Base-by-base conservation (phyloP, 2,329 filamentous ascomycete genomes). In the Lasiodiplodia citricola region DNA sequence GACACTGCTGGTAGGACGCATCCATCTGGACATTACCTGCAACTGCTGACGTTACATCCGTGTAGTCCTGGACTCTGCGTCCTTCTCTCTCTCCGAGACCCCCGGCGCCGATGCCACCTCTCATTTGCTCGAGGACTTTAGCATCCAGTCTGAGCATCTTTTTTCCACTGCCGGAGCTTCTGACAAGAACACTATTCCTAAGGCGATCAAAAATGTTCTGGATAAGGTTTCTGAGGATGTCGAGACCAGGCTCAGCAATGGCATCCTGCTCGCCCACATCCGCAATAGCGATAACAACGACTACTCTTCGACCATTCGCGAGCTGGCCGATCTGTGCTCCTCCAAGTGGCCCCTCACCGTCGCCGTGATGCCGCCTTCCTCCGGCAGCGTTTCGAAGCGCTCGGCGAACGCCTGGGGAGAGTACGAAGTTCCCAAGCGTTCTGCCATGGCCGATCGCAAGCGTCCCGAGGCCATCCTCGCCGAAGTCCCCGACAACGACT, bases 361-460 rank as follows among this genome's bases (percentile, higher is more conserved):
- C 21, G 78, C 81, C 62, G 70, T 81, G 31, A 79, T 80, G 77
- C 78, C 79, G 11, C 66, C 79, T 7, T 69, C 74, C 6, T 74
- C 75, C 5, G 69, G 73, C 18, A 67, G 70, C 51, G 71, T 74
- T 50, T 68, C 71, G 28, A 82, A 81, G 74, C 77, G 76, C 57
- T 68, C 75, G 21, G 71, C 71, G 57, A 72, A 75, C 50, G 71
- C 77, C 4, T 82, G 80, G 71, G 80, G 80, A 65, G 73, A 70
- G 51, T 81, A 80, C 70, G 67, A 66, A 11, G 28, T 62, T 2
- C 68, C 68, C 35, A 69, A 69, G 54, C 68, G 68, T 14, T 66
- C 60, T 8, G 60, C 67, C n/a, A 41, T 4, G 21, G 35, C 67
- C 16, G 58, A 55, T 11, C 51, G 56, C 44, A 63, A 62, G 51